Conservation (phyloP, 345 rosid species). For the Eucalyptus globulus region DNA sequence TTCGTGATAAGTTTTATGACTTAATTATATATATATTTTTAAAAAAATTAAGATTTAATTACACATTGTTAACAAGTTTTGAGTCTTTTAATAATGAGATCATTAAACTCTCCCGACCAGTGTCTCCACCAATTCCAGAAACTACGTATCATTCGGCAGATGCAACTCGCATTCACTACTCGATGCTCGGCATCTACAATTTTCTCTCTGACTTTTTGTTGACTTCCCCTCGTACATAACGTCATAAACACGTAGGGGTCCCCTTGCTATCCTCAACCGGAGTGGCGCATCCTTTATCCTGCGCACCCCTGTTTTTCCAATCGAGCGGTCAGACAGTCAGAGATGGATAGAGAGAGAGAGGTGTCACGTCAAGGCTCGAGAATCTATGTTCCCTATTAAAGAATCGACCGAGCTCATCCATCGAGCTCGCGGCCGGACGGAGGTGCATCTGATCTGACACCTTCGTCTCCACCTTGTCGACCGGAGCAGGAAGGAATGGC, state of each 20-base stretch:
- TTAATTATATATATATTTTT: no score
- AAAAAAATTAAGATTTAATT: no score
- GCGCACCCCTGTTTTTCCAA: not conserved
- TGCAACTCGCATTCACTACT: not conserved
- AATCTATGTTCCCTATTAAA: not conserved
- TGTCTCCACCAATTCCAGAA: not conserved
- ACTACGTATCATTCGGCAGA: not conserved
- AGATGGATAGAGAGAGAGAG: not conserved
- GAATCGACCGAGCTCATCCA: not conserved
- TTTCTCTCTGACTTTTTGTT: not conserved
- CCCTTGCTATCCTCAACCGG: not conserved
- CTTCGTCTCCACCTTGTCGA: not conserved
- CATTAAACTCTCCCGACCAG: not conserved
- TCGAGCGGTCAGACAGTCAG: not conserved
- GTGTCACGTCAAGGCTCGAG: not conserved
- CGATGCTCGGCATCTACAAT: not conserved
- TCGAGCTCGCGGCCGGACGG: not conserved
- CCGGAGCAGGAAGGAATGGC: slow-evolving; percentile 3
- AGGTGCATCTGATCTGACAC: not conserved
- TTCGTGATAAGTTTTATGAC: fast-evolving
- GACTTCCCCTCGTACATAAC: not conserved
- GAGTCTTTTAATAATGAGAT: no score
- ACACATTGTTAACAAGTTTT: no score
- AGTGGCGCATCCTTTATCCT: not conserved
- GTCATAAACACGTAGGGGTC: not conserved